These are phyloP conservation scores for Ceratocystis eucalypticola DNA, from an alignment of 2,329 filamentous ascomycete genomes.

Conservation along the genomic window DNA sequence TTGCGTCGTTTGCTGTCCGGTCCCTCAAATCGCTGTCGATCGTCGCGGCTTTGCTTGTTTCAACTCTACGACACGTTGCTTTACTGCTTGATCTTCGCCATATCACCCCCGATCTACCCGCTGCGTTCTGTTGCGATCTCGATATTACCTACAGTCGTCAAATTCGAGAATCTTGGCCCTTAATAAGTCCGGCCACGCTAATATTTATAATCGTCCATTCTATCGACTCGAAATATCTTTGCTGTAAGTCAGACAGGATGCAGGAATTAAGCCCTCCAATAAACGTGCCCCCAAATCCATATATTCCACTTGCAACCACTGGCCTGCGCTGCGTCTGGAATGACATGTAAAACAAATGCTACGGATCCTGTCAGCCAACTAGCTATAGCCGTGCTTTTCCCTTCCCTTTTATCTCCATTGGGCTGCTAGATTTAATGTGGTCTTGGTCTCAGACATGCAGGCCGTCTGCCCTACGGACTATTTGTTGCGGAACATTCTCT, in stretches of 20 bases:
- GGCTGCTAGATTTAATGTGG: background rate
- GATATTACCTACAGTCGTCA: background rate
- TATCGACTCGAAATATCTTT: background rate
- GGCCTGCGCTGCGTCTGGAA: background rate
- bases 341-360: background rate
- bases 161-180: background rate
- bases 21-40: background rate
- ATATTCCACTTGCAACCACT: background rate
- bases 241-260: background rate
- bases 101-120: background rate
- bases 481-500: background rate
- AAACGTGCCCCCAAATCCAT: background rate
- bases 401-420: background rate
- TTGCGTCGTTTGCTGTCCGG: background rate
- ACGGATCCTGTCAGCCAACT: background rate
- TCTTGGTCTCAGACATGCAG: background rate
- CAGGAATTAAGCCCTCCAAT: background rate
- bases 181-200: background rate
- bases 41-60: background rate
- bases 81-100: background rate
- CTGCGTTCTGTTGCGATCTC: background rate
- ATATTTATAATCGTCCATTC: background rate
- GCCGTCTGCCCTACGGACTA: background rate
- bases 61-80: background rate
- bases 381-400: background rate